These are phyloP conservation scores for Phytophthora palmivora DNA, from an alignment of 352 stramenopile species.

Conservation along the genomic window DNA sequence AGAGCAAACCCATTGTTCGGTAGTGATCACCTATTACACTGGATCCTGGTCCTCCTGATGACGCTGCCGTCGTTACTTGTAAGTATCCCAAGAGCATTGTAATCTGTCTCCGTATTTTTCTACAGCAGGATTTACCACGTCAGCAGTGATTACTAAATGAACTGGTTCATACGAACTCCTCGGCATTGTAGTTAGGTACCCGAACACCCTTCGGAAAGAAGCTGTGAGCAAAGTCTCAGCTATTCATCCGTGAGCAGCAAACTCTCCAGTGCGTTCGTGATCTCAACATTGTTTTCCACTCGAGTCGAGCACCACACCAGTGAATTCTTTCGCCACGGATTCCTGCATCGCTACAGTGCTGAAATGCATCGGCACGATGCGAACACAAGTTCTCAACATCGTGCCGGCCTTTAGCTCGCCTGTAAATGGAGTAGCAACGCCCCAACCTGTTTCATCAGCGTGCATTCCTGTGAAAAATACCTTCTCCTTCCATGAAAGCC, in stretches of 20 bases:
- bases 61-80: too few species aligned
- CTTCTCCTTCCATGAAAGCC: slow-evolving; percentile 15
- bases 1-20: too few species aligned
- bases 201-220: too few species aligned
- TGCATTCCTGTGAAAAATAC: slow-evolving; percentile 8
- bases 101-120: too few species aligned
- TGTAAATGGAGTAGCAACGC: not conserved
- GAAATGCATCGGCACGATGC: slow-evolving; percentile 1
- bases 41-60: too few species aligned
- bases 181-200: too few species aligned
- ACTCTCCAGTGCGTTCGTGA: not conserved
- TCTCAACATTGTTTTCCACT: slow-evolving; percentile 3
- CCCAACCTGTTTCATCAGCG: too few species aligned
- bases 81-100: too few species aligned
- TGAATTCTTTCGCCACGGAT: not conserved
- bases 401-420: not conserved
- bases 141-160: too few species aligned
- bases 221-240: too few species aligned
- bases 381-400: slow-evolving; percentile 10
- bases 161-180: too few species aligned
- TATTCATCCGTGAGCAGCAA: not conserved
- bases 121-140: too few species aligned
- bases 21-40: not conserved
- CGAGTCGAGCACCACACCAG: not conserved
- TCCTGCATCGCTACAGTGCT: not conserved